Evolutionary conservation across 495 filamentous ascomycete genomes (phyloP).

Genomic region (Stereocaulon alpinum): DNA sequence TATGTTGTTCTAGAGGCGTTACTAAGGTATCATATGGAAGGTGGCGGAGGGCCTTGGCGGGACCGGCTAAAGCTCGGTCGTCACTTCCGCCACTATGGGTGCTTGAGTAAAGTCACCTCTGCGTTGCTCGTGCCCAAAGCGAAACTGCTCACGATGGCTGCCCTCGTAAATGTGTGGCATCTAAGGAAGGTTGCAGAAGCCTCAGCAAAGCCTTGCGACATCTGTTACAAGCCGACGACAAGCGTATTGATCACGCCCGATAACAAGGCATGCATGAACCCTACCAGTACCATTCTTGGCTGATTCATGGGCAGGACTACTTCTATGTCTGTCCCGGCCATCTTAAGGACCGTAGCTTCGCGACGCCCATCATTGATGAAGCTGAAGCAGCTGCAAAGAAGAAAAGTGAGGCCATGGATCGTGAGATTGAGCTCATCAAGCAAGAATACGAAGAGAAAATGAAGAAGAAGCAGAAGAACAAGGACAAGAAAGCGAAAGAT

Average conservation of each 20-base stretch:
- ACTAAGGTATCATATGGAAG: neutral
- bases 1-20: too few species aligned
- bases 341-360: constrained; percentile 75
- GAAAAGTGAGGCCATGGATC: constrained; percentile 55
- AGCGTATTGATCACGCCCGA: constrained; percentile 84
- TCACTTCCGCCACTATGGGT: neutral
- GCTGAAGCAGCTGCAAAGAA: constrained; percentile 58
- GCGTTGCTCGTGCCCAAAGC: neutral
- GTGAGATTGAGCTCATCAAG: constrained; percentile 70
- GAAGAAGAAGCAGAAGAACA: constrained; percentile 50
- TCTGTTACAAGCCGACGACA: constrained; percentile 82
- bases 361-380: constrained; percentile 66
- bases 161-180: constrained; percentile 70
- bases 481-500: constrained; percentile 26
- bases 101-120: neutral
- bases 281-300: neutral
- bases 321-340: constrained; percentile 85
- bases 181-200: constrained; percentile 82
- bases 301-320: constrained; percentile 55
- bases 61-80: constrained; percentile 1
- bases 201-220: constrained; percentile 67
- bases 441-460: constrained; percentile 69
- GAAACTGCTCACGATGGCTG: neutral
- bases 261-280: constrained; percentile 55
- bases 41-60: neutral